Conservation (phyloP, 345 rosid genomes). For the Eucalyptus leucophloia region DNA sequence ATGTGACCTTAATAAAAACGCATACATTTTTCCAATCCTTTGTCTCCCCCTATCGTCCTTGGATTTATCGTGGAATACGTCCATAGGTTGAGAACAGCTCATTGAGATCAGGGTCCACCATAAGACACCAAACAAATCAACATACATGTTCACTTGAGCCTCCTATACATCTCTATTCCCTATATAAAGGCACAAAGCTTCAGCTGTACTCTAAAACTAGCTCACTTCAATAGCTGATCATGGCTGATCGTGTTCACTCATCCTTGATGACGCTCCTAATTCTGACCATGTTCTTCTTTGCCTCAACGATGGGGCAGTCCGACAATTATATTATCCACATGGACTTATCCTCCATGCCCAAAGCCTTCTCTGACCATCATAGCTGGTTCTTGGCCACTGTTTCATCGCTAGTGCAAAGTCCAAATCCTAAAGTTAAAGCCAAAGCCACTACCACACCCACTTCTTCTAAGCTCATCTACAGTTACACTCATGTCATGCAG, state of each 20-base stretch:
- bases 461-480: slow-evolving; percentile 13
- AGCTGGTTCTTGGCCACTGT: slow-evolving; percentile 24
- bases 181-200: background rate
- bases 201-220: background rate
- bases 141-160: background rate
- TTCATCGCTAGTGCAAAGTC: background rate
- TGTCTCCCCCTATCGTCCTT: background rate
- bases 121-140: background rate
- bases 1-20: background rate
- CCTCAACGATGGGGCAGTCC: background rate
- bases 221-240: background rate
- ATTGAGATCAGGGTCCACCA: background rate
- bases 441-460: background rate
- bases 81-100: background rate
- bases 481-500: slow-evolving; percentile 18
- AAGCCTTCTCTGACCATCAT: slow-evolving; percentile 11
- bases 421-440: background rate
- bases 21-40: background rate
- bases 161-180: background rate
- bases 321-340: slow-evolving; percentile 31
- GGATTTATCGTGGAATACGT: background rate
- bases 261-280: background rate
- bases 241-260: background rate
- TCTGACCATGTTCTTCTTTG: background rate
- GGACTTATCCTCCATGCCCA: slow-evolving; percentile 35